Evolutionary conservation across 2,329 filamentous ascomycete genomes (phyloP).

Genomic region (Venturiaceae sp.): DNA sequence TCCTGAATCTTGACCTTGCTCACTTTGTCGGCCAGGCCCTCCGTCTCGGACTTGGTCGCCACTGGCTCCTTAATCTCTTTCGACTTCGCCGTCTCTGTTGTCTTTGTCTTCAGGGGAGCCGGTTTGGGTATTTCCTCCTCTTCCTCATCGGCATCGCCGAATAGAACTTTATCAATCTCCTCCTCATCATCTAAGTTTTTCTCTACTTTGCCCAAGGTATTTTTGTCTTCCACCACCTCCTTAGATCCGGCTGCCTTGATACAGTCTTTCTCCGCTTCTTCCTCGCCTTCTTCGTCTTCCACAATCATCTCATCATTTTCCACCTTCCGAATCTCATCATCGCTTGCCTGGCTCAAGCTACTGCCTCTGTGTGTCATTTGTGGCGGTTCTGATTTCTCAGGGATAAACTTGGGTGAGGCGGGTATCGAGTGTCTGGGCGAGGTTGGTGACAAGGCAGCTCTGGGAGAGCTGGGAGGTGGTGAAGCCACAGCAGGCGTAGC

Average conservation of each 20-base stretch:
- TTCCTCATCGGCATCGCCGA: conserved; percentile 3
- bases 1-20: conserved; percentile 4
- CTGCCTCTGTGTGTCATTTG: conserved; percentile 15
- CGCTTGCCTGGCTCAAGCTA: conserved; percentile 14
- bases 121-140: conserved; percentile 1
- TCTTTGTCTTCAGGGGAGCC: not conserved
- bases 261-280: conserved; percentile 3
- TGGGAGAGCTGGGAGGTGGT: not conserved
- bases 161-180: not conserved
- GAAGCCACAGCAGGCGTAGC: not conserved
- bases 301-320: conserved; percentile 18
- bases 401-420: not conserved
- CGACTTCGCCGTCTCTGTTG: not conserved
- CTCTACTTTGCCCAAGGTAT: not conserved
- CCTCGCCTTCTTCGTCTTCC: conserved; percentile 16
- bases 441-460: not conserved
- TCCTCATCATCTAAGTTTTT: not conserved
- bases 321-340: conserved; percentile 22
- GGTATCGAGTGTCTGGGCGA: not conserved
- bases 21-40: not conserved
- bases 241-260: conserved; percentile 4
- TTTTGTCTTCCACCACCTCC: conserved; percentile 5
- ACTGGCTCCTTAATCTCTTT: not conserved
- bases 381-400: not conserved
- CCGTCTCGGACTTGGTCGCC: not conserved